A percentile compares a stretch with the other conserved stretches of the same genome.
These are phyloP conservation scores for Fusarium nisikadoi DNA, from an alignment of 2,329 filamentous ascomycete genomes.

Conservation along the genomic window DNA sequence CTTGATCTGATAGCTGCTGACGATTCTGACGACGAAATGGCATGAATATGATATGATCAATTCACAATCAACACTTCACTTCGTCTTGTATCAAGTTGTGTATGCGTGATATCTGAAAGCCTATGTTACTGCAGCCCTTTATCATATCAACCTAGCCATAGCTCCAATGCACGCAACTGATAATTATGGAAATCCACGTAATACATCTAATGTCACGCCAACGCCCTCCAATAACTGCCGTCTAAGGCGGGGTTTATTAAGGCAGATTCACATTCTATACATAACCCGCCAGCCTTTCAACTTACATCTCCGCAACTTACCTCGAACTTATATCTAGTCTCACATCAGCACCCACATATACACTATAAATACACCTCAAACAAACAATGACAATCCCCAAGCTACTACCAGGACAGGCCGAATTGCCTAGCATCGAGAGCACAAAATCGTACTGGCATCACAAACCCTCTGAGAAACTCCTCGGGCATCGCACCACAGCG, in stretches of 20 bases:
- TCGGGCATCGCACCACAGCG: slow-evolving; percentile 74
- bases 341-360: background rate
- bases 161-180: background rate
- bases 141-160: slow-evolving; percentile 4
- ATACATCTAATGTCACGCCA: background rate
- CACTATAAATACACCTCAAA: background rate
- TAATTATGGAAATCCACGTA: slow-evolving; percentile 15
- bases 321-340: background rate
- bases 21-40: slow-evolving; percentile 48
- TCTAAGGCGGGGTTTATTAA: slow-evolving; percentile 13
- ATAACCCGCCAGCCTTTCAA: background rate
- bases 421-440: slow-evolving; percentile 69
- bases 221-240: background rate
- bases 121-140: background rate
- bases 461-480: slow-evolving; percentile 70
- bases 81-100: background rate
- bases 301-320: background rate
- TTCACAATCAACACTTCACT: slow-evolving; percentile 26
- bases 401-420: slow-evolving; percentile 54
- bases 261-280: background rate
- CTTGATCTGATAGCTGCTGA: slow-evolving; percentile 45
- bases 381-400: slow-evolving; percentile 47
- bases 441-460: slow-evolving; percentile 79
- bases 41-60: slow-evolving; percentile 50
- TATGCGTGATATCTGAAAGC: background rate